Percentiles rank a stretch among this genome's conserved stretches.
These are phyloP conservation scores for Lentinus brumalis DNA, from an alignment of 768 basidiomycete genomes.

Conservation along the genomic window DNA sequence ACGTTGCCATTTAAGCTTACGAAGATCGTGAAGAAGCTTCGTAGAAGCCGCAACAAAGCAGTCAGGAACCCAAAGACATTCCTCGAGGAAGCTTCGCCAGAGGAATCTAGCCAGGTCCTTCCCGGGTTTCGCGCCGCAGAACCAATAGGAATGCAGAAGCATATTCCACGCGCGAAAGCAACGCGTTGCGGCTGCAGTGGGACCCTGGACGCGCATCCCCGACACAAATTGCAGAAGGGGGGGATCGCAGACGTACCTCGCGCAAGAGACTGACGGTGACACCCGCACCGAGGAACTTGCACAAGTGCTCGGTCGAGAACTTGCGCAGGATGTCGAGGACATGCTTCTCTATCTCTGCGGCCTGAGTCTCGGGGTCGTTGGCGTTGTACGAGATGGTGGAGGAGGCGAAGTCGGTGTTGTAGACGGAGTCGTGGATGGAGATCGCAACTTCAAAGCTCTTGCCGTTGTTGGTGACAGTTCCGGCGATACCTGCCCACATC, in stretches of 20 bases:
- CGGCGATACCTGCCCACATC: constrained; percentile 87
- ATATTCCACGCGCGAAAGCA: background rate
- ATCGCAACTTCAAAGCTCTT: constrained; percentile 71
- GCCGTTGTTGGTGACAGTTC: constrained; percentile 57
- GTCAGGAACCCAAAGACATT: background rate
- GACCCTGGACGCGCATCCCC: constrained; percentile 9
- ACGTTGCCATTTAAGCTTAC: background rate
- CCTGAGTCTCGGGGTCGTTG: constrained; percentile 55
- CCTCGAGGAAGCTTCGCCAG: background rate
- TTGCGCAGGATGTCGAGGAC: constrained; percentile 66
- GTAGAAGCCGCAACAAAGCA: no score
- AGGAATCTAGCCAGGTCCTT: background rate
- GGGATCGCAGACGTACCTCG: constrained; percentile 48
- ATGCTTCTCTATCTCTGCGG: constrained; percentile 61
- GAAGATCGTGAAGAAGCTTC: background rate
- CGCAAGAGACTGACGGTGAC: constrained; percentile 70
- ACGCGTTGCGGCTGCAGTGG: background rate
- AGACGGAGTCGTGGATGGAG: constrained; percentile 84
- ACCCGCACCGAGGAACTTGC: constrained; percentile 86
- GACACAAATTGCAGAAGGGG: background rate
- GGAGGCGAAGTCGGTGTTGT: constrained; percentile 78
- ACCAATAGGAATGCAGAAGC: background rate
- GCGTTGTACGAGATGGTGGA: constrained; percentile 52
- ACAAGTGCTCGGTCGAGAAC: constrained; percentile 75
- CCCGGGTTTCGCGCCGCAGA: constrained; percentile 1